A percentile compares a stretch with the other conserved stretches of the same genome.
These are phyloP conservation scores for Turritis glabra DNA, from an alignment of 345 rosid species.

Conservation along the genomic window DNA sequence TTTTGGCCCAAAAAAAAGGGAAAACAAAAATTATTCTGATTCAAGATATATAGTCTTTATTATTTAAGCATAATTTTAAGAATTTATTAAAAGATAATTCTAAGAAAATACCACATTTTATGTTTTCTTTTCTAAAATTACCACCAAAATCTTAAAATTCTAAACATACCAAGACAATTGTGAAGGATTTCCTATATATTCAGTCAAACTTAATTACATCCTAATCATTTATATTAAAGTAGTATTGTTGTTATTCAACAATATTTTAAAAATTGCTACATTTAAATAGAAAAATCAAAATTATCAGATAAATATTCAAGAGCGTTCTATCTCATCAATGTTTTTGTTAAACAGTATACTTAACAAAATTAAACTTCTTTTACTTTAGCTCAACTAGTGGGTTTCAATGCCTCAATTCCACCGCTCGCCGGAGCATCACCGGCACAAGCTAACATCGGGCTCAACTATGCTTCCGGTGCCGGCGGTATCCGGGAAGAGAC, in stretches of 20 bases:
- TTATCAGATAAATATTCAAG: background rate
- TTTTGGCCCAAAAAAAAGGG: background rate
- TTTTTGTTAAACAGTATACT: background rate
- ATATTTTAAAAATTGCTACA: background rate
- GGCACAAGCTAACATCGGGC: slow-evolving; percentile 40
- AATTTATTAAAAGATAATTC: background rate
- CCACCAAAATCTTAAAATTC: background rate
- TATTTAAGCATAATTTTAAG: background rate
- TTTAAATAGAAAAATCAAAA: background rate
- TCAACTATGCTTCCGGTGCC: slow-evolving; percentile 72
- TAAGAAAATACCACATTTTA: background rate
- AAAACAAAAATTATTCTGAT: background rate
- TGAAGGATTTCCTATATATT: background rate
- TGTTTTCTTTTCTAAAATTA: background rate
- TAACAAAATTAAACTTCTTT: background rate
- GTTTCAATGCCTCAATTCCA: slow-evolving; percentile 45
- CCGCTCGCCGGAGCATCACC: slow-evolving; percentile 41
- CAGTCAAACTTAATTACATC: background rate
- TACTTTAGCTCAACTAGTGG: slow-evolving; percentile 44
- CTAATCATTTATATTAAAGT: background rate
- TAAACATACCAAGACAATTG: background rate
- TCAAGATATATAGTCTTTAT: background rate
- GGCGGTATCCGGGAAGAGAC: slow-evolving; percentile 59
- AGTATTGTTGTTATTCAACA: background rate
- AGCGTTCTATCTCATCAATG: background rate